Evolutionary conservation across 148 eudicot genomes (phyloP).

Genomic region (Salicornia ramosissima): DNA sequence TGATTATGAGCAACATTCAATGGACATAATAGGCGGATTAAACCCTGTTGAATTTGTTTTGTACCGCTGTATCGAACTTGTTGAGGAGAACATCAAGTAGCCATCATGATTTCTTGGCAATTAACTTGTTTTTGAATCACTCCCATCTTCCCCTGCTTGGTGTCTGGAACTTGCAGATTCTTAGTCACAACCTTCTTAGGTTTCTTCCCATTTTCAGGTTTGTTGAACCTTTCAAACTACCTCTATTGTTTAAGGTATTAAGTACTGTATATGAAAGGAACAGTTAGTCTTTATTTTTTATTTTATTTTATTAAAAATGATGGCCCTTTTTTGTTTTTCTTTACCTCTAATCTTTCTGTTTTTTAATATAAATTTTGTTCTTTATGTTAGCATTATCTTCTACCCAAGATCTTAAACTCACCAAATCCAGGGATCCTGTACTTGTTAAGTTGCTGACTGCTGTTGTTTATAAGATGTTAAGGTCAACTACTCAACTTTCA

Average conservation of each 20-base stretch:
- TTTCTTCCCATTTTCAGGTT: background rate
- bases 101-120: background rate
- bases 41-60: constrained; percentile 85
- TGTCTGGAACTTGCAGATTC: background rate
- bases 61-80: constrained; percentile 81
- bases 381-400: background rate
- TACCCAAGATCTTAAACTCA: background rate
- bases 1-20: constrained; percentile 35
- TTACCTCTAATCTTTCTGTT: background rate
- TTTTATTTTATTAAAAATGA: no score
- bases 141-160: background rate
- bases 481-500: background rate
- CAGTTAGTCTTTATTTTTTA: background rate
- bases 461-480: background rate
- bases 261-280: background rate
- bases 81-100: constrained; percentile 55
- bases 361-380: background rate
- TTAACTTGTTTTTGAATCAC: background rate
- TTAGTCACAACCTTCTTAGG: background rate
- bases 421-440: background rate
- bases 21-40: constrained; percentile 49
- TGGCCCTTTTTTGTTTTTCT: background rate
- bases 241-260: background rate
- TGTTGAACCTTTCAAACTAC: background rate
- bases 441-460: no score